phyloP scores from a whole-genome alignment of 1,139 yeast genomes.

The Geotrichum reessii region DNA sequence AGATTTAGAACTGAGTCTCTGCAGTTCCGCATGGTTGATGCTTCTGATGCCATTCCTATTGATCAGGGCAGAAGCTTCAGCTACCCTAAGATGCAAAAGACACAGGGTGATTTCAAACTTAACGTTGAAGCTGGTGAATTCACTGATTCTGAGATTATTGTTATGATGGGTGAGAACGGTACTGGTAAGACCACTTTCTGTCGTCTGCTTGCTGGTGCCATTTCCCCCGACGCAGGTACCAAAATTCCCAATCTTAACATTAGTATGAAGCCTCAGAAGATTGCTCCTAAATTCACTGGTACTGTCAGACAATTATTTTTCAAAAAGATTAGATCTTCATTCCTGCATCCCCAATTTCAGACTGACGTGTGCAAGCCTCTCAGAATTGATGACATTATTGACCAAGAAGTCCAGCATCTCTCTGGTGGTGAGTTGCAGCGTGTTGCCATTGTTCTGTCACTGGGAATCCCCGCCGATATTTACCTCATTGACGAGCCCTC shows the following conservation, averaged over 20 bases:
- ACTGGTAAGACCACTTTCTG: constrained; percentile 98
- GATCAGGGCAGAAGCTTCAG: constrained; percentile 74
- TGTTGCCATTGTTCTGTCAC: constrained; percentile 92
- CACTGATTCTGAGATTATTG: constrained; percentile 93
- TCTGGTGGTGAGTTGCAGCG: constrained; percentile 99
- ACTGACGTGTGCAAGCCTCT: constrained; percentile 96
- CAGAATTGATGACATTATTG: constrained; percentile 86
- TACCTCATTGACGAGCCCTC: constrained; percentile 97
- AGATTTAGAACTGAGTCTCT: constrained; percentile 93
- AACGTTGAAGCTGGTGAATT: constrained; percentile 80
- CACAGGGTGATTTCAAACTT: constrained; percentile 93
- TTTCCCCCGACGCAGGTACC: constrained; percentile 73
- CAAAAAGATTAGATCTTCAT: constrained; percentile 90
- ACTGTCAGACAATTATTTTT: constrained; percentile 95
- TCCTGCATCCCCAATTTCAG: constrained; percentile 95
- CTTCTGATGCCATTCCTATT: constrained; percentile 56
- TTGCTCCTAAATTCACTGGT: constrained; percentile 97
- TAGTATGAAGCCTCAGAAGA: constrained; percentile 97
- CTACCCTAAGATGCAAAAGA: constrained; percentile 79
- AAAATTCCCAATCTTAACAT: constrained; percentile 83
- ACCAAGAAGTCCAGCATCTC: constrained; percentile 93
- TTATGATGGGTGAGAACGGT: constrained; percentile 99
- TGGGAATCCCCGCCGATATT: constrained; percentile 93
- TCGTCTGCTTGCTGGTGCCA: constrained; percentile 87
- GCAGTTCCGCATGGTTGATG: constrained; percentile 92